Percentiles rank a stretch among this genome's conserved stretches.
Evolutionary conservation across 371 early-diverging fungal genomes (phyloP).

Genomic region (Rhizopus sp.): DNA sequence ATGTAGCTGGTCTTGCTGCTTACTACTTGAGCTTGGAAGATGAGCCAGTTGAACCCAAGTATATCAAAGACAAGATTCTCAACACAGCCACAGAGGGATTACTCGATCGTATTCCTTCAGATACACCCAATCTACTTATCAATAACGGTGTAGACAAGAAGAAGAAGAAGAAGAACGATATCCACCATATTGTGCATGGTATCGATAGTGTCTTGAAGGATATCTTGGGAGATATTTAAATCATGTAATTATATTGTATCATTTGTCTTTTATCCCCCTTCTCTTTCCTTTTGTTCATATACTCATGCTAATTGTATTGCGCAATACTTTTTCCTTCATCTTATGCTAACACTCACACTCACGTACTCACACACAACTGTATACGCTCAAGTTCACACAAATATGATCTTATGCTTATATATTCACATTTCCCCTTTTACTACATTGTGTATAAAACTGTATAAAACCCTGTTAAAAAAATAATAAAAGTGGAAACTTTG

Average conservation of each 20-base stretch:
- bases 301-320: background rate
- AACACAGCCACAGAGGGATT: constrained; percentile 65
- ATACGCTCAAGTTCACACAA: too few relatives aligned
- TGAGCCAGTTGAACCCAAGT: constrained; percentile 73
- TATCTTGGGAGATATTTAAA: constrained; percentile 12
- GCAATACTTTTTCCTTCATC: too few relatives aligned
- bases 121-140: constrained; percentile 82
- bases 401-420: too few relatives aligned
- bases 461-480: too few relatives aligned
- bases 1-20: constrained; percentile 96
- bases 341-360: too few relatives aligned
- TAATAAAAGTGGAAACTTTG: too few relatives aligned
- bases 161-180: background rate
- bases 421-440: too few relatives aligned
- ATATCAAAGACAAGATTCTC: constrained; percentile 79
- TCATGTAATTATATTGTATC: background rate
- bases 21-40: constrained; percentile 70
- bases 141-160: constrained; percentile 60
- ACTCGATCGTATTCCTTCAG: constrained; percentile 62
- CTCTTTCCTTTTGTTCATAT: background rate
- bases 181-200: background rate
- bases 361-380: too few relatives aligned
- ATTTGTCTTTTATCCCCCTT: background rate
- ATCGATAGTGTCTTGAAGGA: constrained; percentile 8
- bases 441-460: too few relatives aligned